Conservation (phyloP, 2,329 filamentous ascomycete genomes). For the Ophiostoma pallidulum region DNA sequence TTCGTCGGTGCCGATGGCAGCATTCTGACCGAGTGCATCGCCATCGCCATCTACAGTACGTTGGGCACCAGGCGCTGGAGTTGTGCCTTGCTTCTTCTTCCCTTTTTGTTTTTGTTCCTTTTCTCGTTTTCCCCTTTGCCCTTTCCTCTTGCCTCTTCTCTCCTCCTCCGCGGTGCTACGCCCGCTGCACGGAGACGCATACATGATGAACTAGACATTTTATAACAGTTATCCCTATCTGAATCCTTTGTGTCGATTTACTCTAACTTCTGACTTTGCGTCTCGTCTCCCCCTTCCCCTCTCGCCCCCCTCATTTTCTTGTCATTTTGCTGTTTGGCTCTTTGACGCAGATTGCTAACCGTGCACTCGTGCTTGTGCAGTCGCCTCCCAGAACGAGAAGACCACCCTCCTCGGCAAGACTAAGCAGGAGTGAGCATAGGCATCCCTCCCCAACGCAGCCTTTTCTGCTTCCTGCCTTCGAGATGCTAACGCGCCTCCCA, state of each 20-base stretch:
- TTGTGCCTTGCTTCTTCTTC: slow-evolving; percentile 7
- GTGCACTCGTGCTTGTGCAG: slow-evolving; percentile 37
- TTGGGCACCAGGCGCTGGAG: slow-evolving; percentile 24
- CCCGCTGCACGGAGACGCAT: slow-evolving; percentile 16
- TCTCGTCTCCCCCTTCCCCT: slow-evolving; percentile 19
- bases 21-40: slow-evolving; percentile 78
- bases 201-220: slow-evolving; percentile 65
- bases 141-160: no score
- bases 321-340: slow-evolving; percentile 15
- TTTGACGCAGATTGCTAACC: slow-evolving; percentile 16
- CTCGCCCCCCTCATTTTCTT: slow-evolving; percentile 25
- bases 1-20: slow-evolving; percentile 91
- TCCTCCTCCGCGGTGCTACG: no score
- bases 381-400: slow-evolving; percentile 99
- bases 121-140: neutral
- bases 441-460: no score
- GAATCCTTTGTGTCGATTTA: slow-evolving; percentile 80
- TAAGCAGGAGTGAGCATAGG: slow-evolving; percentile 77
- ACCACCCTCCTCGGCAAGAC: slow-evolving; percentile 98
- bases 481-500: neutral
- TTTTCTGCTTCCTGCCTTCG: neutral
- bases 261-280: slow-evolving; percentile 69
- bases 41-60: slow-evolving; percentile 96
- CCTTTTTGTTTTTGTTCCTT: neutral
- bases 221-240: slow-evolving; percentile 98